These are phyloP conservation scores for Cladosporium sphaerospermum DNA, from an alignment of 2,329 filamentous ascomycete species.

Conservation along the genomic window DNA sequence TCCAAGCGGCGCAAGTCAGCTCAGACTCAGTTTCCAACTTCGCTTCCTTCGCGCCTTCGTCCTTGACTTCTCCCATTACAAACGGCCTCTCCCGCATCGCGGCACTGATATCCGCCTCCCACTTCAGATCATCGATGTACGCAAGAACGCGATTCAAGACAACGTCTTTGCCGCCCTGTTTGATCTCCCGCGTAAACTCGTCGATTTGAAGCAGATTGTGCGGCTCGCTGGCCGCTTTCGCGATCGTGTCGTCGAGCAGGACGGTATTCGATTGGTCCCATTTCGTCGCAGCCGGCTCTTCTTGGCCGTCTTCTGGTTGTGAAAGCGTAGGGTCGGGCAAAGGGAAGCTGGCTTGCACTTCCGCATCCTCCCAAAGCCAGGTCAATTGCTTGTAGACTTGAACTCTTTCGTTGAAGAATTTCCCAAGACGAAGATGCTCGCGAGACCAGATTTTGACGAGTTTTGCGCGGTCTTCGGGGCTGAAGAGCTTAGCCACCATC, in stretches of 20 bases:
- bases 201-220: slow-evolving; percentile 75
- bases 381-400: slow-evolving; percentile 87
- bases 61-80: neutral
- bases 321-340: neutral
- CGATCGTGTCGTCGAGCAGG: slow-evolving; percentile 74
- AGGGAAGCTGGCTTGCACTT: slow-evolving; percentile 40
- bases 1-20: too few species aligned
- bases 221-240: slow-evolving; percentile 79
- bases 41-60: too few species aligned
- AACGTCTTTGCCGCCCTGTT: slow-evolving; percentile 28
- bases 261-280: slow-evolving; percentile 87
- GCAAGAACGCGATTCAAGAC: slow-evolving; percentile 46
- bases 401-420: slow-evolving; percentile 64
- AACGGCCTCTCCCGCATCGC: slow-evolving; percentile 18
- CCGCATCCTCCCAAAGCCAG: slow-evolving; percentile 57
- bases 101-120: slow-evolving; percentile 48
- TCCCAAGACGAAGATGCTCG: slow-evolving; percentile 55
- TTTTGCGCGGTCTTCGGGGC: slow-evolving; percentile 39
- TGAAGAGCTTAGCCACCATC: slow-evolving; percentile 63
- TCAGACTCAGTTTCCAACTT: too few species aligned
- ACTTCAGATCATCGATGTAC: slow-evolving; percentile 48
- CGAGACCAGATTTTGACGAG: slow-evolving; percentile 72
- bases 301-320: slow-evolving; percentile 17
- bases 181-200: slow-evolving; percentile 56
- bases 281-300: slow-evolving; percentile 25